phyloP scores from a whole-genome alignment of 805 yeast genomes.

The Candida endomychidarum region DNA sequence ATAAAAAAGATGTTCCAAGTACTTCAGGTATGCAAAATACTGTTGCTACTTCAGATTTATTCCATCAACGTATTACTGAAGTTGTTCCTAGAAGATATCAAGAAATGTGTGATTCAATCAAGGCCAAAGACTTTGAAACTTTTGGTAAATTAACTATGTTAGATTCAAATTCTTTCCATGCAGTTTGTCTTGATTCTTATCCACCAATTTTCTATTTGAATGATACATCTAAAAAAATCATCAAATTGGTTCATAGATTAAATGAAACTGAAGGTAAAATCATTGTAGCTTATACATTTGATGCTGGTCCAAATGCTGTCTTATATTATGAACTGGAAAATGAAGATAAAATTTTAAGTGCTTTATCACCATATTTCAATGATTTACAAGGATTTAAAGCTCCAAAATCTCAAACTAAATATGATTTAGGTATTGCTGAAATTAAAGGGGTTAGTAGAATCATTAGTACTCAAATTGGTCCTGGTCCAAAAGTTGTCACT shows the following conservation, averaged over 20 bases:
- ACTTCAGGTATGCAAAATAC: slow-evolving; percentile 97
- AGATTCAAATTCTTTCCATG: slow-evolving; percentile 97
- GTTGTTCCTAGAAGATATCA: slow-evolving; percentile 87
- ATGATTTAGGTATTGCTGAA: slow-evolving; percentile 38
- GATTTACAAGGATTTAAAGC: slow-evolving; percentile 69
- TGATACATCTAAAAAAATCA: slow-evolving; percentile 83
- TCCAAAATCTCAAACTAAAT: slow-evolving; percentile 19
- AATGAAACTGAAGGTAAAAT: slow-evolving; percentile 65
- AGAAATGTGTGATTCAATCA: slow-evolving; percentile 78
- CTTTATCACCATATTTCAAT: slow-evolving; percentile 60
- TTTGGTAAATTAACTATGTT: slow-evolving; percentile 93
- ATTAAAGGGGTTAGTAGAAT: slow-evolving; percentile 77
- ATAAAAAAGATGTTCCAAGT: slow-evolving; percentile 90
- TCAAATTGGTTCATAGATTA: slow-evolving; percentile 74
- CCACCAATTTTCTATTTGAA: slow-evolving; percentile 96
- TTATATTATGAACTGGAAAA: slow-evolving; percentile 79
- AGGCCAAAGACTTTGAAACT: slow-evolving; percentile 66
- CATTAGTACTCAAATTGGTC: slow-evolving; percentile 83
- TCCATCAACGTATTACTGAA: slow-evolving; percentile 69
- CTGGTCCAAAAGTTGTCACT: slow-evolving; percentile 70
- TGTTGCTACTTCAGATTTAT: slow-evolving; percentile 83
- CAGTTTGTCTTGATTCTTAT: slow-evolving; percentile 91
- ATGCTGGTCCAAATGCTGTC: slow-evolving; percentile 99
- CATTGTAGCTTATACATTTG: slow-evolving; percentile 95
- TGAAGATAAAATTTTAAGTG: slow-evolving; percentile 70